These are phyloP conservation scores for Triticum urartu DNA, from an alignment of 176 grass and related monocot genomes.

Conservation along the genomic window DNA sequence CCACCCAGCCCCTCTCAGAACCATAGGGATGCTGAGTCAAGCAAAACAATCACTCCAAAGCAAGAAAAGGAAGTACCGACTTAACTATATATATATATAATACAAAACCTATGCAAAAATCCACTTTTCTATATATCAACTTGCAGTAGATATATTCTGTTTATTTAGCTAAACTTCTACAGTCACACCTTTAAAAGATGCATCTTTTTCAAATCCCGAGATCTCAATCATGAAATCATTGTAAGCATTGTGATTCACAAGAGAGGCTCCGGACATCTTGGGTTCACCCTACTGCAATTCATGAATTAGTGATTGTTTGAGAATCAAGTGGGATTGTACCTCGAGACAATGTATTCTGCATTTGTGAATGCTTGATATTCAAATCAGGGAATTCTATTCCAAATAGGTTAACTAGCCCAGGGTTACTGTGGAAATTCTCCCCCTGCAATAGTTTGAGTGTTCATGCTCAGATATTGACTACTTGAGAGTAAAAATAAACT, in stretches of 20 bases:
- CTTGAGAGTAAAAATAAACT: too few relatives aligned
- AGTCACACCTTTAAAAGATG: not conserved
- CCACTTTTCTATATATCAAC: not conserved
- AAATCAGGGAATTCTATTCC: too few relatives aligned
- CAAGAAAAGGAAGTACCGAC: too few relatives aligned
- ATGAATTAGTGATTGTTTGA: not conserved
- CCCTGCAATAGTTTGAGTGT: too few relatives aligned
- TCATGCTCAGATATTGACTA: too few relatives aligned
- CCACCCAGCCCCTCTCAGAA: too few relatives aligned
- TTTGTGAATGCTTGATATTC: conserved; percentile 10
- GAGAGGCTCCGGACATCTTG: not conserved
- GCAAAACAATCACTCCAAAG: too few relatives aligned
- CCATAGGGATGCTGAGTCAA: too few relatives aligned
- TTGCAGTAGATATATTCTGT: not conserved
- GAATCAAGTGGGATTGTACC: conserved; percentile 21
- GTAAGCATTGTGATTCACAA: not conserved
- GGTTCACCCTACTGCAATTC: not conserved
- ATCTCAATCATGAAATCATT: too few relatives aligned
- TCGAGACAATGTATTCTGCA: conserved; percentile 59
- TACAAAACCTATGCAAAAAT: not conserved
- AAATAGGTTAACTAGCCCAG: too few relatives aligned
- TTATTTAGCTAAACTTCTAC: not conserved
- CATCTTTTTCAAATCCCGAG: not conserved
- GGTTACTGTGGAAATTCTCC: too few relatives aligned
- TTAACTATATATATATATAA: too few relatives aligned